A percentile compares a stretch with the other conserved stretches of the same genome.
Evolutionary conservation across 1,284 basidiomycete genomes (phyloP).

Genomic region (Cryptococcus sp.): DNA sequence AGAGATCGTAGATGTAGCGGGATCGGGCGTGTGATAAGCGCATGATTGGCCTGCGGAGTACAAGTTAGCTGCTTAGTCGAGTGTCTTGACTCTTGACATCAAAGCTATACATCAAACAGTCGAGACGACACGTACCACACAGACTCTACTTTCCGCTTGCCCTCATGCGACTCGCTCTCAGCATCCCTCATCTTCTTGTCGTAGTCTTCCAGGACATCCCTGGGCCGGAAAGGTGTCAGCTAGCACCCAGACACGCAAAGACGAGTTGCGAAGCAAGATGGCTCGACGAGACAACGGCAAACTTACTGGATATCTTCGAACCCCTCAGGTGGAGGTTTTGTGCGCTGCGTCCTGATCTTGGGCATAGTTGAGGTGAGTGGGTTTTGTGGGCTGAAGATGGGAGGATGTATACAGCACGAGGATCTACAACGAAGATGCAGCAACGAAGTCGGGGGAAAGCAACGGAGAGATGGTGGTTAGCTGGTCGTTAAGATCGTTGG

Average conservation of each 20-base stretch:
- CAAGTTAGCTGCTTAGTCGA: not conserved
- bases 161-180: conserved; percentile 95
- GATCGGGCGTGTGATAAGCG: conserved; percentile 92
- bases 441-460: not conserved
- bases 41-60: conserved; percentile 71
- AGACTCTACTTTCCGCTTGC: conserved; percentile 93
- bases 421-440: not conserved
- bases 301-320: conserved; percentile 86
- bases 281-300: not conserved
- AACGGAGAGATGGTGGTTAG: not conserved
- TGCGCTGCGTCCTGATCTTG: conserved; percentile 88
- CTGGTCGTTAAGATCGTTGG: not conserved
- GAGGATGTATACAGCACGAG: not conserved
- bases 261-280: not conserved
- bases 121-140: conserved; percentile 61
- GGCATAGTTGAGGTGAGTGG: conserved; percentile 63
- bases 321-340: conserved; percentile 93
- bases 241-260: not conserved
- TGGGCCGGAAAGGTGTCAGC: conserved; percentile 58
- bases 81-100: not conserved
- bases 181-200: conserved; percentile 96
- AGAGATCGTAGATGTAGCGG: conserved; percentile 96
- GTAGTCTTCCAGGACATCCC: conserved; percentile 85
- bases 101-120: not conserved
- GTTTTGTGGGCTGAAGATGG: not conserved